Evolutionary conservation across 176 grass and related monocot species (phyloP).

Genomic region (Bonia amplexicaulis): DNA sequence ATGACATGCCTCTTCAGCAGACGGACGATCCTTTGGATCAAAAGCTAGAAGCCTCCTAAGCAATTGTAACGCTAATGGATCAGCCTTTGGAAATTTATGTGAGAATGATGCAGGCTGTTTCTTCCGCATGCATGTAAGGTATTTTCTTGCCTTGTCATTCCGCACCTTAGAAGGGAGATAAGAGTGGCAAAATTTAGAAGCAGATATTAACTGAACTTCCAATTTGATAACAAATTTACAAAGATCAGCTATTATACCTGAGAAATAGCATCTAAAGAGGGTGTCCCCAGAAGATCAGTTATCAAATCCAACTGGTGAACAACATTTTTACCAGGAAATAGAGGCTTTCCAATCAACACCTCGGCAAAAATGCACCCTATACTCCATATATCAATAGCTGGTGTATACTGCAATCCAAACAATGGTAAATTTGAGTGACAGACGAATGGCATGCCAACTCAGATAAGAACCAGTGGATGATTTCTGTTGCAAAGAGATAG

Average conservation of each 20-base stretch:
- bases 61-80: conserved; percentile 31
- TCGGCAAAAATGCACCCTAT: conserved; percentile 43
- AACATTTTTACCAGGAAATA: conserved; percentile 51
- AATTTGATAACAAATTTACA: conserved; percentile 6
- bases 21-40: conserved; percentile 44
- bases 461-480: background rate
- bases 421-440: background rate
- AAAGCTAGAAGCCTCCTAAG: conserved; percentile 49
- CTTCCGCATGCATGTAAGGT: conserved; percentile 38
- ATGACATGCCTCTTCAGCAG: conserved; percentile 38
- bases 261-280: conserved; percentile 41
- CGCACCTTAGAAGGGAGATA: conserved; percentile 21
- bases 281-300: conserved; percentile 42
- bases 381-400: conserved; percentile 49
- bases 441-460: background rate
- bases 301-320: conserved; percentile 50
- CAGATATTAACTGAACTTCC: background rate
- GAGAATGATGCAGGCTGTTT: conserved; percentile 45
- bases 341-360: conserved; percentile 42
- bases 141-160: conserved; percentile 49
- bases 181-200: conserved; percentile 5
- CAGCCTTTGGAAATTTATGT: conserved; percentile 39
- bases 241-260: background rate
- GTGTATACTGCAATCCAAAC: conserved; percentile 37
- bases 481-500: background rate